A percentile compares a stretch with the other conserved stretches of the same genome.
These are phyloP conservation scores for Apiospora kogelbergensis DNA, from an alignment of 2,329 filamentous ascomycete species.

Conservation along the genomic window DNA sequence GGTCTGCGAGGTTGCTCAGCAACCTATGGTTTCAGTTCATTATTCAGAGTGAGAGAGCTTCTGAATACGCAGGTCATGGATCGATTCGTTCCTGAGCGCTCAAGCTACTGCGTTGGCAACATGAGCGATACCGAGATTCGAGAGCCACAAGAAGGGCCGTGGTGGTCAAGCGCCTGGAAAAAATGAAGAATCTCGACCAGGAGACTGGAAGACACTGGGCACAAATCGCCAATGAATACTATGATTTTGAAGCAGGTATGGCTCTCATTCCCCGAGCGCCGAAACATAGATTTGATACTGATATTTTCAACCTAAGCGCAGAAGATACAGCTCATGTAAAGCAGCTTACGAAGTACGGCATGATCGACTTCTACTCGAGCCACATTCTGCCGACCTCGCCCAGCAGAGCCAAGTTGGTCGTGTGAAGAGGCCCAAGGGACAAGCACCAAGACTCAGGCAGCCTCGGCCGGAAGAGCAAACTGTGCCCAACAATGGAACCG, in stretches of 20 bases:
- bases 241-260: constrained; percentile 85
- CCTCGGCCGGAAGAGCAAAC: constrained; percentile 35
- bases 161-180: constrained; percentile 83
- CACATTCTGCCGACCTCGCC: constrained; percentile 75
- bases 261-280: constrained; percentile 17
- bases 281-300: constrained; percentile 68
- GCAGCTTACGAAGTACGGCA: constrained; percentile 72
- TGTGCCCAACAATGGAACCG: constrained; percentile 46
- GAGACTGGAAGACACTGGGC: constrained; percentile 83
- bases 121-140: constrained; percentile 81
- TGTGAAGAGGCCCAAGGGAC: constrained; percentile 79
- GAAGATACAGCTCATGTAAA: constrained; percentile 75
- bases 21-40: constrained; percentile 84
- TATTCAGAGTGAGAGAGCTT: constrained; percentile 87
- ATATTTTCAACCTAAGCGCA: constrained; percentile 81
- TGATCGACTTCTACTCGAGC: constrained; percentile 75
- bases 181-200: constrained; percentile 85
- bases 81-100: constrained; percentile 51
- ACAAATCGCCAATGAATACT: constrained; percentile 82
- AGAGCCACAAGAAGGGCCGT: constrained; percentile 88
- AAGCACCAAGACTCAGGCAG: constrained; percentile 39
- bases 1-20: constrained; percentile 71
- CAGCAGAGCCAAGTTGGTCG: constrained; percentile 75
- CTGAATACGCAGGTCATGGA: constrained; percentile 78
- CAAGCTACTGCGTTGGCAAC: constrained; percentile 10